Conservation (phyloP, 2,329 filamentous ascomycete genomes). For the Didymellaceae sp. region DNA sequence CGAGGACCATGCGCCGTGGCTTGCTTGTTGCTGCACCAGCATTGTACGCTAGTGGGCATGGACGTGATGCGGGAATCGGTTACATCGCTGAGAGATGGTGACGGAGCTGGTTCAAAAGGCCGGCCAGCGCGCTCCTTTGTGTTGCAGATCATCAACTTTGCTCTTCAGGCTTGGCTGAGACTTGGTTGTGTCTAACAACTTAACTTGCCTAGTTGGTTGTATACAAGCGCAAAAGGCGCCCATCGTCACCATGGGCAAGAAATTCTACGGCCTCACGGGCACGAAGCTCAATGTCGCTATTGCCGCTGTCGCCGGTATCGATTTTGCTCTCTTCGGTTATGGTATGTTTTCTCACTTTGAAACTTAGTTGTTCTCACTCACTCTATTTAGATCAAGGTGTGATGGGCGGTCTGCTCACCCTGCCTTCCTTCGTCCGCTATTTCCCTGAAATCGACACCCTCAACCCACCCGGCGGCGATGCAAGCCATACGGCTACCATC, state of each 20-base stretch:
- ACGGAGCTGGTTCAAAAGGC: slow-evolving; percentile 12
- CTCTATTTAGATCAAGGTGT: slow-evolving; percentile 49
- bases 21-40: slow-evolving; percentile 7
- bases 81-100: slow-evolving; percentile 10
- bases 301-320: slow-evolving; percentile 73
- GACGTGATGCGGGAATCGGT: slow-evolving; percentile 4
- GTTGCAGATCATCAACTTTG: slow-evolving; percentile 1
- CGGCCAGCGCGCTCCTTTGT: background rate
- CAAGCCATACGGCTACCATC: slow-evolving; percentile 48
- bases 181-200: background rate
- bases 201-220: slow-evolving; percentile 9
- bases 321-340: slow-evolving; percentile 71
- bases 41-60: slow-evolving; percentile 7
- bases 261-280: slow-evolving; percentile 71
- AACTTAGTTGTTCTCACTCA: background rate
- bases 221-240: slow-evolving; percentile 2
- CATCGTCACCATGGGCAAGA: slow-evolving; percentile 26
- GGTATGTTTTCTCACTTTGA: slow-evolving; percentile 57
- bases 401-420: slow-evolving; percentile 72
- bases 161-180: slow-evolving; percentile 5
- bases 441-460: slow-evolving; percentile 53
- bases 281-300: slow-evolving; percentile 70
- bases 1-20: slow-evolving; percentile 7
- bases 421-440: slow-evolving; percentile 63
- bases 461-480: slow-evolving; percentile 41